phyloP scores from a whole-genome alignment of 768 basidiomycete species.

The Sporobolomyces phaffii region DNA sequence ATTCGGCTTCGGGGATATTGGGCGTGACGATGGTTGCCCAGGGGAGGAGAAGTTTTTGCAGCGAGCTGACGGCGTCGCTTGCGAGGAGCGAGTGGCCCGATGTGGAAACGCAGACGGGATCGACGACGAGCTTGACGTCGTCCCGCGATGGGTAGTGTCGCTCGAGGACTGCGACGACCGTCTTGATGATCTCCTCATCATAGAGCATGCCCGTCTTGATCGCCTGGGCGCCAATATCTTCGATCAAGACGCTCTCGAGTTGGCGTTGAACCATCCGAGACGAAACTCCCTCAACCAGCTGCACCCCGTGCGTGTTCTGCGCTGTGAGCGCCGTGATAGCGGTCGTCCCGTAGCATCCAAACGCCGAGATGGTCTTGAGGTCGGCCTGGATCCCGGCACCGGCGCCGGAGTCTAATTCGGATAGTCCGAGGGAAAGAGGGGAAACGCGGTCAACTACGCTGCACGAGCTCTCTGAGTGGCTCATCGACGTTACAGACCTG shows the following conservation, averaged over 20 bases:
- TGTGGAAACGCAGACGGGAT: conserved; percentile 87
- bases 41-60: conserved; percentile 65
- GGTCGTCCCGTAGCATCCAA: conserved; percentile 70
- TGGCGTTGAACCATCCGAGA: conserved; percentile 69
- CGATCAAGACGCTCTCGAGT: conserved; percentile 59
- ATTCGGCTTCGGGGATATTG: conserved; percentile 72
- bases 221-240: conserved; percentile 63
- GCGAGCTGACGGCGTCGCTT: conserved; percentile 57
- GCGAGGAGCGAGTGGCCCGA: conserved; percentile 74
- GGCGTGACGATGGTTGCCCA: conserved; percentile 70
- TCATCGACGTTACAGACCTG: conserved; percentile 7
- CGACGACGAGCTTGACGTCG: conserved; percentile 60
- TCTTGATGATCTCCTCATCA: conserved; percentile 54
- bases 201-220: conserved; percentile 90
- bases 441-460: not conserved
- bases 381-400: conserved; percentile 94
- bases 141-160: conserved; percentile 17
- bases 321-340: conserved; percentile 80
- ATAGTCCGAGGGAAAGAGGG: not conserved
- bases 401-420: conserved; percentile 60
- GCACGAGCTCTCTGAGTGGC: no score
- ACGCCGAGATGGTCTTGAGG: conserved; percentile 73
- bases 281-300: conserved; percentile 63
- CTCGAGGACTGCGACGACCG: conserved; percentile 54
- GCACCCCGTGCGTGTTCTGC: conserved; percentile 73